Base-by-base conservation (phyloP, 257 asterid species). In the Solanum sparsipilum region DNA sequence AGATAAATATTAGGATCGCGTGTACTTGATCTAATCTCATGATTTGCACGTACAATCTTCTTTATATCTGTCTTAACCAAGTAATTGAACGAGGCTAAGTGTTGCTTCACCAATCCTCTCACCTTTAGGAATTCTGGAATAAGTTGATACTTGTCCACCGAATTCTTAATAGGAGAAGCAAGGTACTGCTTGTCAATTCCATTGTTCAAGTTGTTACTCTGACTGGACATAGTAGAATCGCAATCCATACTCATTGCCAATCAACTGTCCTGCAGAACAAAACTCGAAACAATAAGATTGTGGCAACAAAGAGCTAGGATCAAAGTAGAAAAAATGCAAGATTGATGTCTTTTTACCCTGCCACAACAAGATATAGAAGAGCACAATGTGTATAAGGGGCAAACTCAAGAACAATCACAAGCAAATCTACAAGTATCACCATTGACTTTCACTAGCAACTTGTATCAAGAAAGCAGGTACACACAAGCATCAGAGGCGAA, bases 31-130 rank as follows among this genome's bases (percentile, higher is more conserved):
- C 92, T 91, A 89, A 97, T 88, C 81, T 87, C 91, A 32, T 88
- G 70, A 89, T 96, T 96, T 83, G 96, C 96, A 44, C 88, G 90
- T 46, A 97, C 94, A 41, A 97, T 95, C 90, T 94, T 93, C 88
- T 91, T 95, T 35, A 96, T 94, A 44, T 92, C 96, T 0, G 93
- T 93, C 90, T 87, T 88, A 65, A 93, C 91, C 89, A 96, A 94
- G 90, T 92, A 97, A 88, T 97, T 97, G 83, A 93, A 97, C 85
- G 99, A 97, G 86, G 95, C 99, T 90, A 97, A 87, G 90, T 97
- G 98, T 58, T 93, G 98, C 89, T 95, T 97, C 94, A 95, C 99
- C 88, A 97, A 93, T 52, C 98, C 98, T 88, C 98, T 92, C 89
- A 96, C 98, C 98, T 96, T 97, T 41, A 97, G 88, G 82, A 94